Evolutionary conservation across 805 yeast species (phyloP).

Genomic region (Saturnispora serradocipensis): DNA sequence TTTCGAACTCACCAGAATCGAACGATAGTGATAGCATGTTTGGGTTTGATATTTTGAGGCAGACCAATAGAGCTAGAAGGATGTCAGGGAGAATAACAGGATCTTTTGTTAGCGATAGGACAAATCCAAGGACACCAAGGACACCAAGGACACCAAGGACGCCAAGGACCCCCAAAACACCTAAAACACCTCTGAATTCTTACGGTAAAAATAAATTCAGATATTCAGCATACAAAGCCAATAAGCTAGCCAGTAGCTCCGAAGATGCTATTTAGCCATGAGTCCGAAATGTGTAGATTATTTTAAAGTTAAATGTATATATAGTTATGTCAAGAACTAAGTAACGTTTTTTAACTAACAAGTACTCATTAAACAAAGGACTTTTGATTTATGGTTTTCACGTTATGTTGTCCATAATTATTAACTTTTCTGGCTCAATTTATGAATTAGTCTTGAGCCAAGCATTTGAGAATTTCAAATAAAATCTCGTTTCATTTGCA

Average conservation of each 20-base stretch:
- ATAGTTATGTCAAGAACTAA: not conserved
- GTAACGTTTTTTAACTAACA: not conserved
- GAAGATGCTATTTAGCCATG: not conserved
- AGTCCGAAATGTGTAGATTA: not conserved
- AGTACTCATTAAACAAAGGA: too few species aligned
- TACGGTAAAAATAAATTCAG: slow-evolving; percentile 11
- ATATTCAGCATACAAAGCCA: slow-evolving; percentile 8
- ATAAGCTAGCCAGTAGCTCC: not conserved
- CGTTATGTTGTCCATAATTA: too few species aligned
- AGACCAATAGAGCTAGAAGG: slow-evolving; percentile 29
- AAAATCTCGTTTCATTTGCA: not conserved
- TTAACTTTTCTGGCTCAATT: too few species aligned
- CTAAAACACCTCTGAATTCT: slow-evolving; percentile 9
- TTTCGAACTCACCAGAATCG: slow-evolving; percentile 12
- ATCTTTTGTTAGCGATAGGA: slow-evolving; percentile 12
- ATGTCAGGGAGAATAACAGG: slow-evolving; percentile 21
- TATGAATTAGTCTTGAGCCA: too few species aligned
- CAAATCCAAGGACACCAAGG: slow-evolving; percentile 15
- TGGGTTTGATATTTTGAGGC: slow-evolving; percentile 35
- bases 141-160: slow-evolving; percentile 22
- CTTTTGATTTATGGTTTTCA: too few species aligned
- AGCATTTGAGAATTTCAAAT: too few species aligned
- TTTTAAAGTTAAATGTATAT: not conserved
- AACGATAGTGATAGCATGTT: slow-evolving; percentile 33
- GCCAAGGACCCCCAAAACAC: slow-evolving; percentile 21